Evolutionary conservation across 2,329 filamentous ascomycete species (phyloP).

Genomic region (Magnaporthiopsis poae): DNA sequence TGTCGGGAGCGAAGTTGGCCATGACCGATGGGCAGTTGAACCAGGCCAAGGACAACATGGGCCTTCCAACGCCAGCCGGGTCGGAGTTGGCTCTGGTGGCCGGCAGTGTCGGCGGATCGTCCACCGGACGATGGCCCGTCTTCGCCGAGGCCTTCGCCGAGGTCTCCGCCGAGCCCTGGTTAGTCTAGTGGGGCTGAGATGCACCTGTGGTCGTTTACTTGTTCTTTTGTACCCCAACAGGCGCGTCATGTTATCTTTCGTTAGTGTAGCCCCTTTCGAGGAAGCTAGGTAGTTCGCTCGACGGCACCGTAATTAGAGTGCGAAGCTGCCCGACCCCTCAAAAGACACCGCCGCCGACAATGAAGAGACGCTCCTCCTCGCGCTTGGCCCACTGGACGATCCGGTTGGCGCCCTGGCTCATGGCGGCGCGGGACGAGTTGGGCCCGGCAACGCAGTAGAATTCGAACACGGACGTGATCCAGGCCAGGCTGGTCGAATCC

Average conservation of each 20-base stretch:
- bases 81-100: neutral
- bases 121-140: too few species aligned
- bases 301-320: neutral
- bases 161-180: neutral
- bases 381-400: conserved; percentile 83
- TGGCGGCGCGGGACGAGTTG: conserved; percentile 49
- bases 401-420: conserved; percentile 79
- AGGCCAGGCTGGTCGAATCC: conserved; percentile 74
- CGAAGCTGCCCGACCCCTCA: conserved; percentile 21
- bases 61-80: neutral
- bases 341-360: conserved; percentile 91
- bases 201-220: neutral
- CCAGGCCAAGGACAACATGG: neutral
- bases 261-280: neutral
- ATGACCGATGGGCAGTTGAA: neutral
- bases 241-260: neutral
- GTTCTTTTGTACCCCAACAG: neutral
- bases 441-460: conserved; percentile 89
- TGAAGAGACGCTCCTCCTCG: conserved; percentile 90
- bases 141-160: neutral
- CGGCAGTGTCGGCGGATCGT: neutral
- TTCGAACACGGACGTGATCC: conserved; percentile 85
- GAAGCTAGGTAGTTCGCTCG: neutral
- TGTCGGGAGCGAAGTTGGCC: neutral
- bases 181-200: neutral